These are phyloP conservation scores for Suillus lakei DNA, from an alignment of 768 basidiomycete species.

Conservation along the genomic window DNA sequence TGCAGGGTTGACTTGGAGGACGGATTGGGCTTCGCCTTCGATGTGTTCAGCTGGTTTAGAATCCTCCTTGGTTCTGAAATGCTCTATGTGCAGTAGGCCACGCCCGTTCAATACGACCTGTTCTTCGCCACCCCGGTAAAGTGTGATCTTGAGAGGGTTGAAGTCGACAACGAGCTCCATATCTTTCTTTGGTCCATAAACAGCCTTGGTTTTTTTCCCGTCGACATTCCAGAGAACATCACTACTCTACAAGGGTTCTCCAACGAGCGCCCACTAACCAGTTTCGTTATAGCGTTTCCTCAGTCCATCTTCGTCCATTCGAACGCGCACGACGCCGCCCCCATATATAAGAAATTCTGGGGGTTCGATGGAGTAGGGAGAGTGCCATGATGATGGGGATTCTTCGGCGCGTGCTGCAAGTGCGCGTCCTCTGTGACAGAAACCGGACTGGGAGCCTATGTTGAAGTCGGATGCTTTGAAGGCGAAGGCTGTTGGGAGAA, in stretches of 20 bases:
- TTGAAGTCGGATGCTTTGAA: conserved; percentile 91
- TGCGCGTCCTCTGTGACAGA: conserved; percentile 90
- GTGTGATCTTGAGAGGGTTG: too few relatives aligned
- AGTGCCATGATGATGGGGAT: conserved; percentile 66
- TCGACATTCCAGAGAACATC: conserved; percentile 67
- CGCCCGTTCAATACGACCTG: too few relatives aligned
- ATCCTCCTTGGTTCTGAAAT: too few relatives aligned
- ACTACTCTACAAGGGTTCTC: conserved; percentile 68
- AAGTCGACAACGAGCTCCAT: conserved; percentile 73
- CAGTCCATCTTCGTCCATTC: conserved; percentile 88
- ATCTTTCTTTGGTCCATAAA: conserved; percentile 64
- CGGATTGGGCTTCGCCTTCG: too few relatives aligned
- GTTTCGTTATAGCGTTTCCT: conserved; percentile 91
- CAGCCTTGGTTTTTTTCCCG: conserved; percentile 66
- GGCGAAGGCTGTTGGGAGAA: conserved; percentile 41
- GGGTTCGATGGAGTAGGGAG: conserved; percentile 83
- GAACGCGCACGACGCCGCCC: conserved; percentile 88
- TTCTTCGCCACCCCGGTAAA: too few relatives aligned
- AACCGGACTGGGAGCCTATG: conserved; percentile 91
- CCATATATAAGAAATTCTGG: conserved; percentile 70
- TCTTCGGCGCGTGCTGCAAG: conserved; percentile 75
- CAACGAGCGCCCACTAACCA: conserved; percentile 83
- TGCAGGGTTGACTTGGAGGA: too few relatives aligned
- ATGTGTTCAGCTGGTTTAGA: too few relatives aligned
- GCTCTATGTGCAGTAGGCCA: too few relatives aligned